phyloP scores from a whole-genome alignment of 139 green algal species.

The Diplosphaera chodatii region DNA sequence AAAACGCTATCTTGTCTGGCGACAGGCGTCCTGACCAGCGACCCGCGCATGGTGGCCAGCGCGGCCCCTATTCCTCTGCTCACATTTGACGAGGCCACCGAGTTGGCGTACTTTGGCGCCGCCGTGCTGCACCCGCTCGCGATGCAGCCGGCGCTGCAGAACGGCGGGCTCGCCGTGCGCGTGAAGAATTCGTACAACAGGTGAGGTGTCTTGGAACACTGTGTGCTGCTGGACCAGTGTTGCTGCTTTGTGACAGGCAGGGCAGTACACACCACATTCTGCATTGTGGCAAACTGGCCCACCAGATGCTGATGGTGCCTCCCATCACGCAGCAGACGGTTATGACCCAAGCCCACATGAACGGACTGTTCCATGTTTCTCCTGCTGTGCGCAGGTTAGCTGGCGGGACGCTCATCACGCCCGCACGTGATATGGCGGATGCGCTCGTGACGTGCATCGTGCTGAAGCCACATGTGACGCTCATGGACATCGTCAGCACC shows the following conservation, averaged over 20 bases:
- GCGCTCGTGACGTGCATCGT: constrained; percentile 92
- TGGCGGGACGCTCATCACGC: constrained; percentile 79
- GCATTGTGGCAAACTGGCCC: too few species aligned
- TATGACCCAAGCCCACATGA: too few species aligned
- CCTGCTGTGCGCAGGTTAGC: constrained; percentile 33
- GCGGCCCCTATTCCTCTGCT: constrained; percentile 80
- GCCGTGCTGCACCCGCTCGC: constrained; percentile 92
- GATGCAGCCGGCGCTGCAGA: constrained; percentile 86
- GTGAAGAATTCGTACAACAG: constrained; percentile 99
- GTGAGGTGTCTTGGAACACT: too few species aligned
- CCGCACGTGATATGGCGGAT: constrained; percentile 63
- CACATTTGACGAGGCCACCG: constrained; percentile 96
- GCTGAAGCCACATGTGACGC: constrained; percentile 83
- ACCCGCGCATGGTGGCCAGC: constrained; percentile 74
- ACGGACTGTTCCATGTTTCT: not conserved
- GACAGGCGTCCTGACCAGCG: constrained; percentile 82
- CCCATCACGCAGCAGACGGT: too few species aligned
- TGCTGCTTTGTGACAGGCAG: too few species aligned
- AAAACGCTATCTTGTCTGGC: too few species aligned
- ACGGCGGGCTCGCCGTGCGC: constrained; percentile 58
- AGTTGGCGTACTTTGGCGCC: constrained; percentile 97
- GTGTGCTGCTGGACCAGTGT: too few species aligned
- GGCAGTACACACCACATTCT: too few species aligned
- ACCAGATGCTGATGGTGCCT: too few species aligned
- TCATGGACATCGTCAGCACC: constrained; percentile 77